Percentiles rank a stretch among this genome's conserved stretches.
Conservation (phyloP, 768 basidiomycete genomes). For the Podaxis sp. region DNA sequence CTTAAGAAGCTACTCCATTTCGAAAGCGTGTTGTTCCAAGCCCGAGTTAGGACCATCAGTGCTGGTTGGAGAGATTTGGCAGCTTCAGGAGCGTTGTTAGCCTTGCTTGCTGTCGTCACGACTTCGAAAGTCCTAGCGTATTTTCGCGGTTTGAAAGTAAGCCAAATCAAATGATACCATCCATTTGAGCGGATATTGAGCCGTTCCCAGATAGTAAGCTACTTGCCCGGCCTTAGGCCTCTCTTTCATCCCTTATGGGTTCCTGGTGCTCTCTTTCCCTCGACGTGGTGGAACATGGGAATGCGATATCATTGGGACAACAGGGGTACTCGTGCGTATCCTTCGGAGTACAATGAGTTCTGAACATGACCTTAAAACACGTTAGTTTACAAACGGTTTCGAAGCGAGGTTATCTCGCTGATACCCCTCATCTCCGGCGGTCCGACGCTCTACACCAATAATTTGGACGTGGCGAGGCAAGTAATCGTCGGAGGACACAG, state of each 20-base stretch:
- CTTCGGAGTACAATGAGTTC: background rate
- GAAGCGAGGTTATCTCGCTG: constrained; percentile 40
- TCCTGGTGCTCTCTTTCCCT: constrained; percentile 37
- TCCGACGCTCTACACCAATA: constrained; percentile 41
- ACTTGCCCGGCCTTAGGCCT: constrained; percentile 39
- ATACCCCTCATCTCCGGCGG: constrained; percentile 38
- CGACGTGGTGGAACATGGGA: constrained; percentile 45
- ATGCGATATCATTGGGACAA: constrained; percentile 35
- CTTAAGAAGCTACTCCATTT: background rate
- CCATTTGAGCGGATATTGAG: background rate
- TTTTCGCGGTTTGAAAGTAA: constrained; percentile 31
- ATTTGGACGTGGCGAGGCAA: constrained; percentile 47
- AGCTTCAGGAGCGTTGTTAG: background rate
- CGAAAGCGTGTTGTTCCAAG: background rate
- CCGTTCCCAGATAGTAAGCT: constrained; percentile 31
- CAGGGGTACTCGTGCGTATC: constrained; percentile 32
- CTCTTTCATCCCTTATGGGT: constrained; percentile 40
- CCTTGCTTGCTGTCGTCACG: constrained; percentile 25
- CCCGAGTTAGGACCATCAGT: background rate
- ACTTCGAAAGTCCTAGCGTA: constrained; percentile 33
- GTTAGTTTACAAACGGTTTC: constrained; percentile 36
- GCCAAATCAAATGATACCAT: constrained; percentile 8
- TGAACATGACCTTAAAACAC: background rate
- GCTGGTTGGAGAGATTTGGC: background rate
- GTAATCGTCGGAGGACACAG: constrained; percentile 39